These are phyloP conservation scores for Cercospora zeae-maydis DNA, from an alignment of 2,329 filamentous ascomycete genomes.

Conservation along the genomic window DNA sequence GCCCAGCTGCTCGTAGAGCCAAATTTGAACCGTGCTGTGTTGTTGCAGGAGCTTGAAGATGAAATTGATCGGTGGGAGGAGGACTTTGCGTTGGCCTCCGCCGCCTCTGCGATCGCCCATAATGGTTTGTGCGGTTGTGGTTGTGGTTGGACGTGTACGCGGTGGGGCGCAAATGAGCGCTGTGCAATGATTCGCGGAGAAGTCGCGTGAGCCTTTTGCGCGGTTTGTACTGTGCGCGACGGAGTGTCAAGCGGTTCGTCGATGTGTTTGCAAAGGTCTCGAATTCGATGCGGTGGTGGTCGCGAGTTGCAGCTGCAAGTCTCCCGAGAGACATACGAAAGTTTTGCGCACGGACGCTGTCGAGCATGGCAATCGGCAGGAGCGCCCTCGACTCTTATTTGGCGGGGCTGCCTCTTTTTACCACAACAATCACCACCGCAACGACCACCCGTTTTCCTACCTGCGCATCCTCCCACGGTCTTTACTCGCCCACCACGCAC, in stretches of 20 bases:
- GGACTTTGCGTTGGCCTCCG: slow-evolving; percentile 57
- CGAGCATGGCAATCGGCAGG: slow-evolving; percentile 54
- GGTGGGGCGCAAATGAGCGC: neutral
- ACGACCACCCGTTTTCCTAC: neutral
- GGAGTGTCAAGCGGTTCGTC: neutral
- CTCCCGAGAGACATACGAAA: neutral
- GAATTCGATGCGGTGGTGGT: neutral
- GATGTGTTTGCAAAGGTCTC: neutral
- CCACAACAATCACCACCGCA: neutral
- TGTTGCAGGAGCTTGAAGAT: slow-evolving; percentile 89
- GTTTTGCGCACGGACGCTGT: neutral
- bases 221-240: neutral
- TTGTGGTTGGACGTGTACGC: neutral
- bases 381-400: neutral
- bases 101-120: slow-evolving; percentile 56
- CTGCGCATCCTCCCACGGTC: neutral
- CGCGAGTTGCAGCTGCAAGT: neutral
- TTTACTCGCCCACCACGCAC: neutral
- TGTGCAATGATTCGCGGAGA: neutral
- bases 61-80: slow-evolving; percentile 77
- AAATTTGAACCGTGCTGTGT: slow-evolving; percentile 83
- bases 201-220: neutral
- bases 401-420: neutral
- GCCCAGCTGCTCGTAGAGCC: slow-evolving; percentile 93
- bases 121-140: slow-evolving; percentile 32